Evolutionary conservation across 805 yeast species (phyloP).

Genomic region (Sugiyamaella qingdaonensis): DNA sequence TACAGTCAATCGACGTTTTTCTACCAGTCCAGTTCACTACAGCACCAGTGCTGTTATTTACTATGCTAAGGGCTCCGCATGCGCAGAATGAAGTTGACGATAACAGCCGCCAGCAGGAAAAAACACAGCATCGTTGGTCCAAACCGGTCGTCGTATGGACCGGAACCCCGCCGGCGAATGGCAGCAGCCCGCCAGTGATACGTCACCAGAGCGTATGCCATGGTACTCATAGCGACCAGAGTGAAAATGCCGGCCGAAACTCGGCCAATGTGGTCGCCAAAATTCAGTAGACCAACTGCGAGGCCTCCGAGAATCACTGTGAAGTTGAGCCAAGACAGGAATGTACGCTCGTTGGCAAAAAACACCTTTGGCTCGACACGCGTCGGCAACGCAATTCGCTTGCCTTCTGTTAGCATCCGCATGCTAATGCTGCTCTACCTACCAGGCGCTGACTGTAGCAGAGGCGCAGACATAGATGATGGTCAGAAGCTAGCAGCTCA

Average conservation of each 20-base stretch:
- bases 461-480: conserved; percentile 47
- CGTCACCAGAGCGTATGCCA: conserved; percentile 91
- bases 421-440: conserved; percentile 24
- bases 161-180: conserved; percentile 93
- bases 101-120: conserved; percentile 87
- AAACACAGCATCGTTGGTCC: conserved; percentile 98
- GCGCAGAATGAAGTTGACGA: conserved; percentile 86
- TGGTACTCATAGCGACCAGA: conserved; percentile 93
- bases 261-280: conserved; percentile 92
- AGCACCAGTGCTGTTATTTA: not conserved
- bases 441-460: conserved; percentile 69
- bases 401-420: conserved; percentile 38
- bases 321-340: conserved; percentile 96
- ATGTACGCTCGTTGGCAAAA: conserved; percentile 98
- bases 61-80: conserved; percentile 31
- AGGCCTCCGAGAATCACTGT: conserved; percentile 97
- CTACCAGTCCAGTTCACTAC: no score
- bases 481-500: not conserved
- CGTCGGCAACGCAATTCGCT: conserved; percentile 95
- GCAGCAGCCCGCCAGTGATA: conserved; percentile 99
- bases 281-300: conserved; percentile 92
- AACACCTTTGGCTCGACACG: conserved; percentile 98
- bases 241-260: conserved; percentile 93
- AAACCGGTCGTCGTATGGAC: conserved; percentile 98
- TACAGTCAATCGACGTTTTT: no score